phyloP scores from a whole-genome alignment of 805 yeast genomes.

The Teunomyces funiuensis region DNA sequence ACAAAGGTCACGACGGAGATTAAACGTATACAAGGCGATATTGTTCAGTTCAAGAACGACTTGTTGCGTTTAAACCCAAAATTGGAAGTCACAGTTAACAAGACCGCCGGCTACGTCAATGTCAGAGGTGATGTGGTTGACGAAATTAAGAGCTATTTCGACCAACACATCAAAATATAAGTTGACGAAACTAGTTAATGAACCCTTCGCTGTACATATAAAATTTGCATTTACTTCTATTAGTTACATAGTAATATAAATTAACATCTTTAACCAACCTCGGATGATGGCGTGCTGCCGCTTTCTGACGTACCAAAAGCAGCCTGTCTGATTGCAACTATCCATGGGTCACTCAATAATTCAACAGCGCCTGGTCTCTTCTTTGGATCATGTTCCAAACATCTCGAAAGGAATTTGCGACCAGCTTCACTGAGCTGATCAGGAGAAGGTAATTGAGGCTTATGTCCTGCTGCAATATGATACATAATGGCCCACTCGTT shows the following conservation, averaged over 20 bases:
- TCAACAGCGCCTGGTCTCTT: conserved; percentile 83
- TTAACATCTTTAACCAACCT: conserved; percentile 15
- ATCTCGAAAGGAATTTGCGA: conserved; percentile 63
- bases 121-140: conserved; percentile 41
- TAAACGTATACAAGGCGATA: conserved; percentile 68
- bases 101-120: conserved; percentile 35
- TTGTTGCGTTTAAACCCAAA: conserved; percentile 51
- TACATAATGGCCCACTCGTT: conserved; percentile 99
- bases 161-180: conserved; percentile 10
- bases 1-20: conserved; percentile 72
- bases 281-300: conserved; percentile 38
- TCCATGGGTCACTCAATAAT: conserved; percentile 87
- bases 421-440: conserved; percentile 82
- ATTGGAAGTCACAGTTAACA: conserved; percentile 42
- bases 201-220: background rate
- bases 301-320: conserved; percentile 53
- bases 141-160: conserved; percentile 29
- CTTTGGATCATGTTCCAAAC: conserved; percentile 80
- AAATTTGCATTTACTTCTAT: conserved; percentile 4
- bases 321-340: conserved; percentile 63
- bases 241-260: background rate
- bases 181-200: conserved; percentile 17
- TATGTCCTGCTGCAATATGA: conserved; percentile 93
- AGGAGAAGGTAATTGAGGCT: conserved; percentile 77
- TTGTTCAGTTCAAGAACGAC: conserved; percentile 64